Evolutionary conservation across 1,139 yeast species (phyloP), one percentile per base, ranked within the genome.

Genomic region (Yamadazyma triangularis): DNA sequence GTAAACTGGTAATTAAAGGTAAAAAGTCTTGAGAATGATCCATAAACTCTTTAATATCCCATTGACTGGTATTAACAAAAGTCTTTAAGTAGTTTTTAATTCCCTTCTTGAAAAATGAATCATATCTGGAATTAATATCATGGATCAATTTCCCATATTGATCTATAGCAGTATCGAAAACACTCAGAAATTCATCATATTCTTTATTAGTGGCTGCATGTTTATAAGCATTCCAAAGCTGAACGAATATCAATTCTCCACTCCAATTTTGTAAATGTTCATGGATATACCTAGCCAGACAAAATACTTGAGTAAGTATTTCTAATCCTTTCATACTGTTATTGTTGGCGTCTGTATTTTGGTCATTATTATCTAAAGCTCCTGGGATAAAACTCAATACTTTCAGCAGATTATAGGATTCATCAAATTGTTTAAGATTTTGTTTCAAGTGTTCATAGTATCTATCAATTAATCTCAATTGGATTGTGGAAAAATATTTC

Each of bases 401-500:
- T 22, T 54, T 45, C 39, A 52, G 58, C 48, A 48, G 58, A 32
- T 51, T 54, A 39, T 65, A 70, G 31, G 61, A 50, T 9, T 68
- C 76, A 29, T 66, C 71, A 40, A 76, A 65, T 6, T 70, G n/a
- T n/a, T n/a, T 18, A 9, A 18, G 8, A 9, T 18, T 6, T 6
- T 18, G 8, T 9, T 18, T 18, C 9, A 18, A 9, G 8, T 7
- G 8, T 6, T 68, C 70, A 35, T 69, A 68, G 48, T 84, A 88
- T 24, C 61, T 61, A 34, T 81, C 82, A 15, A 87, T 51, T 26
- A 88, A 52, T 20, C 66, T 67, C 29, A 87, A 55, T 50, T 87
- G 95, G 23, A 87, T 77, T 15, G 76, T 77, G 8, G 85, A 74
- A 16, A 85, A 73, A 35, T 81, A 80, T 45, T 76, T 72, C 33